These are phyloP conservation scores for Halophytophthora polymorphica DNA, from an alignment of 352 stramenopile genomes.

Conservation along the genomic window DNA sequence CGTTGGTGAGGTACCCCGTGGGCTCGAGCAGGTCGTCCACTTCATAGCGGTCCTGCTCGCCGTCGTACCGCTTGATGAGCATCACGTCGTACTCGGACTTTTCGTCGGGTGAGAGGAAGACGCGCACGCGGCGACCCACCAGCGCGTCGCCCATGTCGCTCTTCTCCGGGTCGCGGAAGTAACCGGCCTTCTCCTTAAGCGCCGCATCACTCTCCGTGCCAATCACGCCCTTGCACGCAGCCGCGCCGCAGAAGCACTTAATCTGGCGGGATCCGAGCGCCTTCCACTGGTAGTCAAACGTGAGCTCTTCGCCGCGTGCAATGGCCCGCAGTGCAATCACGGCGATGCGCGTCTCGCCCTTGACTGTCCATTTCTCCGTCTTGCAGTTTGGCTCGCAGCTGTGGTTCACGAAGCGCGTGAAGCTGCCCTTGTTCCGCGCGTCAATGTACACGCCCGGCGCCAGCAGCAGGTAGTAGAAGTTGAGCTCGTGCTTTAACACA, in stretches of 20 bases:
- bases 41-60: conserved; percentile 45
- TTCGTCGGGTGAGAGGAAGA: conserved; percentile 60
- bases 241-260: conserved; percentile 66
- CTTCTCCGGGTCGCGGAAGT: conserved; percentile 64
- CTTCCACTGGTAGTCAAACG: conserved; percentile 97
- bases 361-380: conserved; percentile 94
- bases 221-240: conserved; percentile 78
- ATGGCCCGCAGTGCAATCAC: conserved; percentile 93
- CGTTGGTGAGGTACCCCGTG: conserved; percentile 28
- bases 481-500: conserved; percentile 57
- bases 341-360: conserved; percentile 91
- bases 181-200: conserved; percentile 37
- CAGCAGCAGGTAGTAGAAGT: conserved; percentile 87
- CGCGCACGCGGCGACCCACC: conserved; percentile 53
- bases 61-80: conserved; percentile 45
- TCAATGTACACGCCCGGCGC: conserved; percentile 87
- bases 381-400: conserved; percentile 95
- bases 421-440: conserved; percentile 86
- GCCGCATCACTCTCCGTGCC: conserved; percentile 42
- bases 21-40: conserved; percentile 38
- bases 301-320: conserved; percentile 86
- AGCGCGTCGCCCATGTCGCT: conserved; percentile 44
- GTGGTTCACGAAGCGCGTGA: conserved; percentile 96
- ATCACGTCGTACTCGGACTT: conserved; percentile 56
- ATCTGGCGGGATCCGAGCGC: conserved; percentile 77